Conservation (phyloP, 1,139 yeast genomes). For the Hyphopichia burtonii region DNA sequence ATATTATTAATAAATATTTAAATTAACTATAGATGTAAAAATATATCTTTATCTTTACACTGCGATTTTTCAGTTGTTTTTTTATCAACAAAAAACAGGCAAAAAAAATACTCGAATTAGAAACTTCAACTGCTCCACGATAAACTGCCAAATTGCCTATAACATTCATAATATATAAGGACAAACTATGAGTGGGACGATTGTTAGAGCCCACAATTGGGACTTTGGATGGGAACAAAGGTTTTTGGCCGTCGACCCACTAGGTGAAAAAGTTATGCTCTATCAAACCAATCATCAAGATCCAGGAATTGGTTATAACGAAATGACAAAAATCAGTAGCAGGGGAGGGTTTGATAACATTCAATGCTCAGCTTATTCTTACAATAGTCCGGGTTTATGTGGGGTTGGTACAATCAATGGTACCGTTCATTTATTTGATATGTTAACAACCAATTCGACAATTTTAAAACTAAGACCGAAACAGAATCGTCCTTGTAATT, state of each 20-base stretch:
- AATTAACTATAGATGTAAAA: too few species aligned
- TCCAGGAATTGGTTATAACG: slow-evolving; percentile 32
- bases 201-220: slow-evolving; percentile 61
- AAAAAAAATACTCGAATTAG: background rate
- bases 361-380: slow-evolving; percentile 69
- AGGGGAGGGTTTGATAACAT: slow-evolving; percentile 70
- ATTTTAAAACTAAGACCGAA: slow-evolving; percentile 56
- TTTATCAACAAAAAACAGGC: background rate
- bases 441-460: slow-evolving; percentile 39
- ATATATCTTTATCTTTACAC: too few species aligned
- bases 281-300: slow-evolving; percentile 54
- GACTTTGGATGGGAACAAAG: slow-evolving; percentile 54
- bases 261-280: slow-evolving; percentile 64
- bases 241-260: slow-evolving; percentile 63
- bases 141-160: too few species aligned
- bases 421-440: slow-evolving; percentile 60
- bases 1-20: background rate
- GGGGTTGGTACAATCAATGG: slow-evolving; percentile 81
- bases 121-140: background rate
- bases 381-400: slow-evolving; percentile 53
- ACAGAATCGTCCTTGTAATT: slow-evolving; percentile 73
- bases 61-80: background rate
- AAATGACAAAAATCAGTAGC: slow-evolving; percentile 48
- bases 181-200: slow-evolving; percentile 55
- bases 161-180: too few species aligned